Evolutionary conservation across 306 rosid genomes (phyloP), one percentile per base, ranked within the genome.

Genomic region (Castanea sativa): DNA sequence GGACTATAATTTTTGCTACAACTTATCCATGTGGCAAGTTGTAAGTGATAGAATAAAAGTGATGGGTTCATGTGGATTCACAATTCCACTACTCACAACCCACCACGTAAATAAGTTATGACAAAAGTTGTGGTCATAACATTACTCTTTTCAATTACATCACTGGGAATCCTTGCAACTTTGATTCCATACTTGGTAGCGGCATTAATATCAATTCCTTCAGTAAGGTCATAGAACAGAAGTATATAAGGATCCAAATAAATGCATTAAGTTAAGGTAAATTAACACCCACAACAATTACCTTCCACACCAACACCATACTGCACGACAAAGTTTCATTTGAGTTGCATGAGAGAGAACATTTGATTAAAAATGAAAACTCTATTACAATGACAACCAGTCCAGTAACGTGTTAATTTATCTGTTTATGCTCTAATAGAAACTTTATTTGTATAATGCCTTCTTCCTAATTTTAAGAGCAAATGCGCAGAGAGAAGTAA

Each of bases 301-400:
- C 99, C 99, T 83, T 94, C 99, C 53, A 94, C 73, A 55, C 99
- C 99, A 71, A 94, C 95, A 64, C 97, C 99, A 75, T 63, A 92
- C 87, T 92, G 97, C 97, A 94, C 75, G 81, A 94, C 75, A 71
- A 92, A 95, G 38, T 85, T 87, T 87, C 97, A 90, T 86, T 57
- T 85, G 81, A 77, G 70, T 83, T 27, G 98, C 97, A 74, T 83
- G 81, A 73, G 97, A 88, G 51, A 94, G 89, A 15, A 92, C 29
- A 38, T 81, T 55, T 13, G 4, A 65, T 33, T 32, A 32, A 21
- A 32, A 65, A 32, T 33, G 19, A 33, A 65, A 33, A 33, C 30
- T 4, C 45, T 65, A 5, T 0, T 65, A 15, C 49, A 32, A 65
- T 16, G 49, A 15, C 71, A 32, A 57, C n/a, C 63, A 32, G 23